phyloP scores from a whole-genome alignment of 2,329 filamentous ascomycete species.

The Chaetomium sp. region DNA sequence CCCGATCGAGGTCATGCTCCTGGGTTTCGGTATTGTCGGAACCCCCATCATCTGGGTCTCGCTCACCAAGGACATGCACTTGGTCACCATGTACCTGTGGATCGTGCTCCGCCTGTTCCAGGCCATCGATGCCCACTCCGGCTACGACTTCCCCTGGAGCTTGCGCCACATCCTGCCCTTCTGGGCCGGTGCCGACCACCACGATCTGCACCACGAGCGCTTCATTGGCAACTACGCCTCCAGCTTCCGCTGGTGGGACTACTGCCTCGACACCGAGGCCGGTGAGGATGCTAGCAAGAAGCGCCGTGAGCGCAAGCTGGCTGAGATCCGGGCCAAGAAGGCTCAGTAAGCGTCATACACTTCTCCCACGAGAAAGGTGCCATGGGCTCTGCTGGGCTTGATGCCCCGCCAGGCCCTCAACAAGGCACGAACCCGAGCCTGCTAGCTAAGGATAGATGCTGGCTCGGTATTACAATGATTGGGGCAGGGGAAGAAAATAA shows the following conservation, averaged over 20 bases:
- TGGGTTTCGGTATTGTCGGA: slow-evolving; percentile 80
- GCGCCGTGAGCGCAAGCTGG: slow-evolving; percentile 71
- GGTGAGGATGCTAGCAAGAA: slow-evolving; percentile 79
- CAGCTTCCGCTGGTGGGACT: slow-evolving; percentile 99
- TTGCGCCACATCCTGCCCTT: slow-evolving; percentile 92
- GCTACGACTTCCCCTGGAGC: slow-evolving; percentile 98
- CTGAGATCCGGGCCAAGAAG: slow-evolving; percentile 61
- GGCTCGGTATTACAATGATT: background rate
- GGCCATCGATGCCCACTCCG: slow-evolving; percentile 94
- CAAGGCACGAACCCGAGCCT: background rate
- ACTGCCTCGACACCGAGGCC: slow-evolving; percentile 84
- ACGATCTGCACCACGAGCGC: slow-evolving; percentile 95
- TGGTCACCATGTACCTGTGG: slow-evolving; percentile 97
- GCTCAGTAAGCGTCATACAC: slow-evolving; percentile 44
- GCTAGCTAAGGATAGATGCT: background rate
- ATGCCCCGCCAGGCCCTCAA: no score
- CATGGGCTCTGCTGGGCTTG: no score
- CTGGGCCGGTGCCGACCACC: slow-evolving; percentile 96
- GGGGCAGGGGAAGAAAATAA: background rate
- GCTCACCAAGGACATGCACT: slow-evolving; percentile 80
- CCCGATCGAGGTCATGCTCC: slow-evolving; percentile 91
- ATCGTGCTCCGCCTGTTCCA: slow-evolving; percentile 90
- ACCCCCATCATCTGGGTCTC: slow-evolving; percentile 77
- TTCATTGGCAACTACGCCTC: slow-evolving; percentile 98
- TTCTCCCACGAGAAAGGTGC: no score